These are phyloP conservation scores for Apiospora phragmitis DNA, from an alignment of 2,329 filamentous ascomycete species.

Conservation along the genomic window DNA sequence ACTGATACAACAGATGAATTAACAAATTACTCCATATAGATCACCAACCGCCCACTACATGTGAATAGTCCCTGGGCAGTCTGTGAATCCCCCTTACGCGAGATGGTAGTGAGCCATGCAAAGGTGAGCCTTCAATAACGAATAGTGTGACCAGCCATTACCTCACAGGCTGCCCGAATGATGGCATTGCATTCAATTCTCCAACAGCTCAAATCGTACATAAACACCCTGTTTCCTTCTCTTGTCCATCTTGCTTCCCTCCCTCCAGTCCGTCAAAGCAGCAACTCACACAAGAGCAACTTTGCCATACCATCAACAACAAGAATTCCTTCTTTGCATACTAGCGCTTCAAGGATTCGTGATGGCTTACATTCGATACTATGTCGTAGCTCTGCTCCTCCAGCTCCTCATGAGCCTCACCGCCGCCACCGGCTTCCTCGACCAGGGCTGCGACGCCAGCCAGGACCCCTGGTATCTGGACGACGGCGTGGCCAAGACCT, in stretches of 20 bases:
- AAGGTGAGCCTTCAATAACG: too few relatives aligned
- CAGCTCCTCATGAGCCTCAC: not conserved
- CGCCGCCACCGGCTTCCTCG: not conserved
- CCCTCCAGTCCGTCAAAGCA: too few relatives aligned
- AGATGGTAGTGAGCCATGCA: not conserved
- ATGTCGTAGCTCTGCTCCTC: not conserved
- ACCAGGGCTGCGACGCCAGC: not conserved
- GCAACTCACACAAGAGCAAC: too few relatives aligned
- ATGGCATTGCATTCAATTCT: too few relatives aligned
- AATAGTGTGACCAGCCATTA: too few relatives aligned
- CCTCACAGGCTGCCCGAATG: too few relatives aligned
- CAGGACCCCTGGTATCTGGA: not conserved
- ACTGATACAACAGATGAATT: not conserved
- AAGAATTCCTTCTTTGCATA: not conserved
- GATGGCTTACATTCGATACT: not conserved
- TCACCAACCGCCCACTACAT: not conserved
- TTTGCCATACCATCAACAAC: not conserved
- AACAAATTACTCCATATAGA: fast-evolving
- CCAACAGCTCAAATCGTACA: too few relatives aligned
- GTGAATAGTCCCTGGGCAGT: not conserved
- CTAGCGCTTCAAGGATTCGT: not conserved
- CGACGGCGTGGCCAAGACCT: not conserved
- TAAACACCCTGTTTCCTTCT: too few relatives aligned
- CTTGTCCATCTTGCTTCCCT: too few relatives aligned
- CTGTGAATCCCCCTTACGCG: not conserved